Base-by-base conservation (phyloP, 2,329 filamentous ascomycete species). In the Elsinoe ampelina region DNA sequence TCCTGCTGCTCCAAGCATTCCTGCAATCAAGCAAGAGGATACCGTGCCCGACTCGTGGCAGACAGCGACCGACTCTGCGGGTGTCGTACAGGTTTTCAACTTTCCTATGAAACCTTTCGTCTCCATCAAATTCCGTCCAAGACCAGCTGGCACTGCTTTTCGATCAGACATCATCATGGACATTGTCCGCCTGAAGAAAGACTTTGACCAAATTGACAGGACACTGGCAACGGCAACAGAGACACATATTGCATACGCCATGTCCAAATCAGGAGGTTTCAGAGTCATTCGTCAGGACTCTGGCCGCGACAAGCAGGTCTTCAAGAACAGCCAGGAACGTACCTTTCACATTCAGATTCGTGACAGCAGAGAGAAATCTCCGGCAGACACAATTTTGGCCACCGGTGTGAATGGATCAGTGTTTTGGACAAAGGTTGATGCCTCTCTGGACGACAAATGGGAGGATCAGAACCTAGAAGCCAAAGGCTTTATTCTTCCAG, bases 61-160 rank as follows among this genome's bases (percentile, higher is more conserved):
- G 75, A 95, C 85, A 61, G 88, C 86, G 3, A 89, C 91, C 65
- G 81, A 81, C 57, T 83, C 95, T 38, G 10, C 22, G 2, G 32
- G 26, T 26, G 32, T 38, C 8, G 68, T 71, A n/a, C 63, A 64
- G 68, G 91, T 97, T 47, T 93, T 88, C 75, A 95, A 95, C 71
- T 95, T 98, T 70, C 93, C 93, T 13, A 89, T 98, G 85, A 89
- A 87, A 71, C 93, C 93, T 3, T 98, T 95, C 79, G 91, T 95
- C 62, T 87, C 91, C 17, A 93, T 98, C 67, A 84, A 82, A 11
- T 81, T 97, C 64, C 70, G 79, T 66, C 68, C 69, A 39, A 71
- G 72, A 77, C 82, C 68, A 75, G 80, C 61, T 71, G 77, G 59
- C 72, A 78, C 59, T 72, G 78, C 85, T 2, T 85, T 97, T 70